A percentile compares a stretch with the other conserved stretches of the same genome.
phyloP scores from a whole-genome alignment of 2,329 filamentous ascomycete species.

The Atkinsonella hypoxylon region DNA sequence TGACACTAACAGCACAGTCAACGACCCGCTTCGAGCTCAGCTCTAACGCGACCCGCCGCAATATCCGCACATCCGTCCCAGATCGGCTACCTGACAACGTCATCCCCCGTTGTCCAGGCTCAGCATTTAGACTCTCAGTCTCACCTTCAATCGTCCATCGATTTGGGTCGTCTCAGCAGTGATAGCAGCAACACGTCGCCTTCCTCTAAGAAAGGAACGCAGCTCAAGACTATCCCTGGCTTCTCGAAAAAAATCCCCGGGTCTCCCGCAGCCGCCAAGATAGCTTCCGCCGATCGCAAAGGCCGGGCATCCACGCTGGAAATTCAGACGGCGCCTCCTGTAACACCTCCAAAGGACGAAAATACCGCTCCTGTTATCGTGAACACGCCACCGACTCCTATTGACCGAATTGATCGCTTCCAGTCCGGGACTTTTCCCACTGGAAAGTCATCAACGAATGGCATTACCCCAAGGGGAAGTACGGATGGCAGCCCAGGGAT shows the following conservation, averaged over 20 bases:
- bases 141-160: conserved; percentile 21
- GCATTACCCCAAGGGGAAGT: conserved; percentile 15
- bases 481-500: conserved; percentile 46
- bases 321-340: conserved; percentile 25
- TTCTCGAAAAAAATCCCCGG: conserved; percentile 13
- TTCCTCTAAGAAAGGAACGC: neutral
- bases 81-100: conserved; percentile 55
- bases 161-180: conserved; percentile 33
- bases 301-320: conserved; percentile 16
- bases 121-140: conserved; percentile 27
- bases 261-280: conserved; percentile 19
- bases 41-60: conserved; percentile 16
- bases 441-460: conserved; percentile 18
- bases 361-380: conserved; percentile 42
- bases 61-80: conserved; percentile 50
- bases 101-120: conserved; percentile 54
- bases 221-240: neutral
- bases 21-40: conserved; percentile 13
- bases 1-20: neutral
- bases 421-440: conserved; percentile 15
- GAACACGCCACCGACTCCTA: conserved; percentile 55
- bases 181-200: conserved; percentile 51
- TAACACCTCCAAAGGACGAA: conserved; percentile 36
- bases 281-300: conserved; percentile 16
- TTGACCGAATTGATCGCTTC: conserved; percentile 24